Percentiles rank a stretch among this genome's conserved stretches.
Conservation (phyloP, 1,284 basidiomycete species). For the Puccinia polysora region DNA sequence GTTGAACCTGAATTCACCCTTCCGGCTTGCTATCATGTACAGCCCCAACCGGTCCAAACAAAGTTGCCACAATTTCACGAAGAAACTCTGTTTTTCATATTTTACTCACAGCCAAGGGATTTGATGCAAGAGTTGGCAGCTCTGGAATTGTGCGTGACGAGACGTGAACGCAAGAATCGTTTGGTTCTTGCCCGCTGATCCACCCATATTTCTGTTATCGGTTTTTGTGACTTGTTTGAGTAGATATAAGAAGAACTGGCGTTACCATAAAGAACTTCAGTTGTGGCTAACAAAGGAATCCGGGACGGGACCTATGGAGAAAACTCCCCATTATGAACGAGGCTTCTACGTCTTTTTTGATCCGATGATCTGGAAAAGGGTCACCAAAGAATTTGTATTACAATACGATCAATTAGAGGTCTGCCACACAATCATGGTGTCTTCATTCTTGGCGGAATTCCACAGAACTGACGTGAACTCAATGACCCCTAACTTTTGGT, state of each 20-base stretch:
- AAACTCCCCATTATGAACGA: constrained; percentile 81
- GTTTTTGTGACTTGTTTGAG: neutral
- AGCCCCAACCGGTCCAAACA: constrained; percentile 76
- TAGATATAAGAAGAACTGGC: constrained; percentile 80
- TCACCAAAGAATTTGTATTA: constrained; percentile 67
- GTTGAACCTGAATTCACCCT: constrained; percentile 76
- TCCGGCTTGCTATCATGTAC: constrained; percentile 88
- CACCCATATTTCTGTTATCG: neutral
- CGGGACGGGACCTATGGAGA: constrained; percentile 72
- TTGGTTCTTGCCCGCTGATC: neutral
- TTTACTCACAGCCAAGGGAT: constrained; percentile 90
- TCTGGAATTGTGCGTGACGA: constrained; percentile 70
- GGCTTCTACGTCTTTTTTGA: constrained; percentile 90
- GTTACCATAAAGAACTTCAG: constrained; percentile 91
- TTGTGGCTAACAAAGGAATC: constrained; percentile 94
- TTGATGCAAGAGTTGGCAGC: constrained; percentile 90
- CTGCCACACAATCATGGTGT: neutral
- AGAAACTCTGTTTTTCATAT: constrained; percentile 98
- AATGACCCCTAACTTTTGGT: neutral
- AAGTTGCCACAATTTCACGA: constrained; percentile 89
- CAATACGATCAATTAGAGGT: constrained; percentile 81
- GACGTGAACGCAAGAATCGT: too few relatives aligned
- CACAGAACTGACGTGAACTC: neutral
- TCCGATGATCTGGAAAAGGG: constrained; percentile 78
- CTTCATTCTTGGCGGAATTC: neutral